Evolutionary conservation across 2,329 filamentous ascomycete genomes (phyloP).

Genomic region (Penicillium sp.): DNA sequence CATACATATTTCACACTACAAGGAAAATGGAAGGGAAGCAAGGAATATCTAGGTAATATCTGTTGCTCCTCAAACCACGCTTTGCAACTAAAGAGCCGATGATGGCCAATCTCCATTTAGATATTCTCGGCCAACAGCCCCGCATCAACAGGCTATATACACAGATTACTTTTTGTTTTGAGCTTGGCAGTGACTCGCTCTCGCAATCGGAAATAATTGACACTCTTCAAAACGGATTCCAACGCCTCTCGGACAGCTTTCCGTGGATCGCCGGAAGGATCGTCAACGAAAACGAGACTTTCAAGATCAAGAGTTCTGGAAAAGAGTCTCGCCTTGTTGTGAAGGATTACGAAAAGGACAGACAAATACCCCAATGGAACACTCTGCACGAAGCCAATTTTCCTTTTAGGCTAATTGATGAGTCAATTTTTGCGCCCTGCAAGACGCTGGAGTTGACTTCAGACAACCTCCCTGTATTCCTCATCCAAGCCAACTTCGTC

Average conservation of each 20-base stretch:
- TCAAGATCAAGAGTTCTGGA: background rate
- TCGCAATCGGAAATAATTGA: conserved; percentile 23
- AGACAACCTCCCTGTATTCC: conserved; percentile 37
- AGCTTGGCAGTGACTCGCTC: conserved; percentile 15
- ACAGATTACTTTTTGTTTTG: conserved; percentile 42
- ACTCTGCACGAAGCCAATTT: conserved; percentile 36
- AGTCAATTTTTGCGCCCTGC: conserved; percentile 39
- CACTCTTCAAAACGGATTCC: conserved; percentile 35
- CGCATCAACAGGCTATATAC: conserved; percentile 44
- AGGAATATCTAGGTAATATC: no score
- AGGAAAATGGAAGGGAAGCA: no score
- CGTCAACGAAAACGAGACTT: background rate
- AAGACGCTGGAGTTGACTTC: conserved; percentile 33
- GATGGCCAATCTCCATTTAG: conserved; percentile 23
- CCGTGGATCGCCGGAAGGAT: conserved; percentile 4
- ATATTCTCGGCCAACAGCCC: conserved; percentile 42
- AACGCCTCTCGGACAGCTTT: conserved; percentile 37
- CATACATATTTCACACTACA: no score
- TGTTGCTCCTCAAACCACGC: no score
- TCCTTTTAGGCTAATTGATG: conserved; percentile 49
- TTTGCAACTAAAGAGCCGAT: background rate
- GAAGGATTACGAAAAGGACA: conserved; percentile 1
- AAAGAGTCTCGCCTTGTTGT: background rate
- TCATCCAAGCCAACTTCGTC: conserved; percentile 49
- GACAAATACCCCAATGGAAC: conserved; percentile 46